Evolutionary conservation across 2,329 filamentous ascomycete genomes (phyloP), one percentile per base, ranked within the genome.

Genomic region (Aspergillus sergii): DNA sequence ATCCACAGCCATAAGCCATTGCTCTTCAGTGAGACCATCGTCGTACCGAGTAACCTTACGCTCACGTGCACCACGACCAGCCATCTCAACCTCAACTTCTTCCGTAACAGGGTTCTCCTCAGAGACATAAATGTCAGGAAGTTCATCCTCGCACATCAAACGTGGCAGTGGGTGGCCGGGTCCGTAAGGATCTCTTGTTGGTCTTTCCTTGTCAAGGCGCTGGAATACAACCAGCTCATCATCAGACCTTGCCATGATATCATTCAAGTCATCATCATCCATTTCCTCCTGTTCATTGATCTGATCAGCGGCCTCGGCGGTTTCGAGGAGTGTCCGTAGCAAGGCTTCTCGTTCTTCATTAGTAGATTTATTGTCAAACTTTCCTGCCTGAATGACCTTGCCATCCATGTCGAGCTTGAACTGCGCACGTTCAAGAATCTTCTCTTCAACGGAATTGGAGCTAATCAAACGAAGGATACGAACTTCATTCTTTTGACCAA

Each of bases 361-460:
- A 0, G 95, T 98, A 1, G 95, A 99, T 76, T 98, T 99, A 83
- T 99, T 98, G 72, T 99, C 95, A 82, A 99, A 99, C 76, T 96
- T 96, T 88, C 95, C 95, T 64, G 95, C 95, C 77, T 99, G 95
- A 71, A 99, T 99, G 75, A 99, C 94, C 80, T 99, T 99, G 82
- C 95, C 94, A 75, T 99, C 95, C 91, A 99, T 97, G 78, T 98
- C 94, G 68, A 99, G 87, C 86, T 99, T 99, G 86, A 91, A 99
- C 70, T 97, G 91, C 3, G 95, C 95, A 76, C 94, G 91, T 78
- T 98, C 95, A 58, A 99, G 83, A 75, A 99, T 99, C 84, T 98
- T 97, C 80, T 99, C 95, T 80, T 99, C 95, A 2, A 99, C 94
- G 0, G 95, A 98, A 73, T 96, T 97, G 11, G 93, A 96, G 68